Percentiles rank a stretch among this genome's conserved stretches.
These are phyloP conservation scores for Parafenestella ontariensis DNA, from an alignment of 2,329 filamentous ascomycete genomes.

Conservation along the genomic window DNA sequence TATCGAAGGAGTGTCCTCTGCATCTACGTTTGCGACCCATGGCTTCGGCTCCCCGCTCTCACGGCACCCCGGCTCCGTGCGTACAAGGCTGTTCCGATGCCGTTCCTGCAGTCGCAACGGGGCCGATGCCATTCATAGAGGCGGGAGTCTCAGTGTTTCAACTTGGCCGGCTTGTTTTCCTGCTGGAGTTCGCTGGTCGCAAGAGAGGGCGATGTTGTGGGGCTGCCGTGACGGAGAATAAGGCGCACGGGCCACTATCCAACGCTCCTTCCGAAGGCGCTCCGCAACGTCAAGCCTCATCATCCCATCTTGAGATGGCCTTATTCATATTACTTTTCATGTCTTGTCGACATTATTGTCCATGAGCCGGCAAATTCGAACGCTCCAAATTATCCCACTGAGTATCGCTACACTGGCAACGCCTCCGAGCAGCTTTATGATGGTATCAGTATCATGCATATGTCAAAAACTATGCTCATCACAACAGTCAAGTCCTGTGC, in stretches of 20 bases:
- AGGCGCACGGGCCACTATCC: constrained; percentile 9
- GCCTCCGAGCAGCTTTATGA: no score
- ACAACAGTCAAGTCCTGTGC: no score
- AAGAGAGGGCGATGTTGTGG: constrained; percentile 1
- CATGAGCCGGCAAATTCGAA: no score
- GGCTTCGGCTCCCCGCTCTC: constrained; percentile 45
- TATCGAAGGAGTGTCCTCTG: constrained; percentile 10
- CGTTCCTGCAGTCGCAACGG: constrained; percentile 29
- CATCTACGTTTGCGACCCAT: constrained; percentile 22
- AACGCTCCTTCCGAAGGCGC: constrained; percentile 6
- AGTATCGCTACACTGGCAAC: no score
- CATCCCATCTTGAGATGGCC: neutral
- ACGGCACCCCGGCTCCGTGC: constrained; percentile 30
- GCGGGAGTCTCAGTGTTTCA: constrained; percentile 27
- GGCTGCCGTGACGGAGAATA: constrained; percentile 14
- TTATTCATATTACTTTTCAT: no score
- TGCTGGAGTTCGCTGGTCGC: neutral
- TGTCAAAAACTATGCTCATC: no score
- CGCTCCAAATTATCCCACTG: no score
- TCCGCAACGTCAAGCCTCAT: constrained; percentile 1
- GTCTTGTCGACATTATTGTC: neutral
- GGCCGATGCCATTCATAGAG: constrained; percentile 32
- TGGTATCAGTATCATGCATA: no score
- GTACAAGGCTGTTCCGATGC: constrained; percentile 20
- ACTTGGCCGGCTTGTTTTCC: constrained; percentile 2